Percentiles rank a stretch among this genome's conserved stretches.
These are phyloP conservation scores for Saussurea involucrata DNA, from an alignment of 129 eudicot species.

Conservation along the genomic window DNA sequence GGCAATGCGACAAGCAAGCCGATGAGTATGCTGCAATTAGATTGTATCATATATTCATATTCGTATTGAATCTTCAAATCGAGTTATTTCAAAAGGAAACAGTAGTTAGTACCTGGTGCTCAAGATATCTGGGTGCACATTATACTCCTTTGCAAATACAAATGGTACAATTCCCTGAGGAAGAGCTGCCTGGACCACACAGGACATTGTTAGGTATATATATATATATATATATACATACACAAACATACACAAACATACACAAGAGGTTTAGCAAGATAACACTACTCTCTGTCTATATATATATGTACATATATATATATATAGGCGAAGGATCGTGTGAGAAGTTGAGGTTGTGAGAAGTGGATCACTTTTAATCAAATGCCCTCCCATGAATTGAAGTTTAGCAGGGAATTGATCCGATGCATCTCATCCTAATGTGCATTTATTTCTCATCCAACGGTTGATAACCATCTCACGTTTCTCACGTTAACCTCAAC, in stretches of 20 bases:
- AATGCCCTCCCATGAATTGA: no score
- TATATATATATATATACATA: no score
- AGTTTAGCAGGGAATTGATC: no score
- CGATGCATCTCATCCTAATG: no score
- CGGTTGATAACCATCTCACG: no score
- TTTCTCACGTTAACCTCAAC: no score
- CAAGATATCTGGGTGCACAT: conserved; percentile 49
- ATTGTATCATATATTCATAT: neutral
- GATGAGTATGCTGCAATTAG: conserved; percentile 41
- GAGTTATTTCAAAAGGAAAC: neutral
- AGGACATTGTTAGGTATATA: neutral
- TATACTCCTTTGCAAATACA: conserved; percentile 63
- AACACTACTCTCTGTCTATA: neutral
- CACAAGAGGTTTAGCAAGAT: neutral
- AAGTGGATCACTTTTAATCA: no score
- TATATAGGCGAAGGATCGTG: no score
- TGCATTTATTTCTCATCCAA: no score
- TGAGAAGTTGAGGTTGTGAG: no score
- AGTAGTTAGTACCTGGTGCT: conserved; percentile 54
- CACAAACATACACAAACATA: no score
- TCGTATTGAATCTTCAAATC: neutral
- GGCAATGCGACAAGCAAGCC: conserved; percentile 62
- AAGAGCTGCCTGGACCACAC: conserved; percentile 55
- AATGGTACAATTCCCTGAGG: conserved; percentile 82
- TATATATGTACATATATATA: no score